Evolutionary conservation across 192 early-diverging fungal species (phyloP).

Genomic region (Mortierella alpina): DNA sequence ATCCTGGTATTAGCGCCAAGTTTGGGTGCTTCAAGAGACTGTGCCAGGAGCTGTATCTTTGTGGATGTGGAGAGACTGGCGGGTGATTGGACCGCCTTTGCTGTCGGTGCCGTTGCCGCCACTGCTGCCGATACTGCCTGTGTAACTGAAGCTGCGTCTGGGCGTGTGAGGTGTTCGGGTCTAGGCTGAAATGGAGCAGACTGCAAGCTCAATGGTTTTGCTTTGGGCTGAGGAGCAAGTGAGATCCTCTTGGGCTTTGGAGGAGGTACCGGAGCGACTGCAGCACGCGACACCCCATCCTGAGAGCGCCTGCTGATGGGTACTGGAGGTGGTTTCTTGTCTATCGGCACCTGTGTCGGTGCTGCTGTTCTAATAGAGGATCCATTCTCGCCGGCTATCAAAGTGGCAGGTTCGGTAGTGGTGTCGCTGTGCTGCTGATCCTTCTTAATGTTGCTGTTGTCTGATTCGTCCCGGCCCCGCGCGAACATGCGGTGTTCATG

Average conservation of each 20-base stretch:
- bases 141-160: not conserved
- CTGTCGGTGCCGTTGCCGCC: not conserved
- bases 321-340: not conserved
- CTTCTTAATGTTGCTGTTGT: no score
- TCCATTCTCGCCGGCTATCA: no score
- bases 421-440: no score
- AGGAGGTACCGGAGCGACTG: slow-evolving; percentile 21
- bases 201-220: slow-evolving; percentile 41
- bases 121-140: not conserved
- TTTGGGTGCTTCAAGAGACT: not conserved
- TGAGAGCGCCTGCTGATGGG: not conserved
- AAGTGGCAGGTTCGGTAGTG: no score
- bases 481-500: no score
- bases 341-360: no score
- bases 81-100: not conserved
- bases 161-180: slow-evolving; percentile 7
- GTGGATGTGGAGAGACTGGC: not conserved
- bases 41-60: not conserved
- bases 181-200: slow-evolving; percentile 24
- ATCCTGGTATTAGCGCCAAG: not conserved
- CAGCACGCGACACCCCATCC: not conserved
- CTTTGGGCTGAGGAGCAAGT: slow-evolving; percentile 36
- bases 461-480: no score
- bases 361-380: no score
- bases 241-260: slow-evolving; percentile 52